These are phyloP conservation scores for Fraxinus americana DNA, from an alignment of 257 asterid genomes.

Conservation along the genomic window DNA sequence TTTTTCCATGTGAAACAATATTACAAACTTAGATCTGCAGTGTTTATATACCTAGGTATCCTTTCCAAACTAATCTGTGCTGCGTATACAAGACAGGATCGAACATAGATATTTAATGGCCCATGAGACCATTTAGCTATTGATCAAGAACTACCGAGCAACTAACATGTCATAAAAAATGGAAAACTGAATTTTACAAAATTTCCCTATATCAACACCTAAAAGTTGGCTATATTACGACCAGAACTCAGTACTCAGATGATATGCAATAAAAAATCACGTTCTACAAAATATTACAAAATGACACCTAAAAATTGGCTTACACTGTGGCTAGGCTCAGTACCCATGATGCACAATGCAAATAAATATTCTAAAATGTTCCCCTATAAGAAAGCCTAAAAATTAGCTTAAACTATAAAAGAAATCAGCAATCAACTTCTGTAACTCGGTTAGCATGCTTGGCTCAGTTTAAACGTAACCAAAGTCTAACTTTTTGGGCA, in stretches of 20 bases:
- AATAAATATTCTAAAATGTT: neutral
- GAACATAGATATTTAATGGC: neutral
- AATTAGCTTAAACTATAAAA: neutral
- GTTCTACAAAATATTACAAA: neutral
- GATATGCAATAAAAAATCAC: neutral
- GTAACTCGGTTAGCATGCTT: neutral
- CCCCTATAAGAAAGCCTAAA: neutral
- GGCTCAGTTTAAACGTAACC: neutral
- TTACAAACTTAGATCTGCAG: neutral
- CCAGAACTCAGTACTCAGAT: neutral
- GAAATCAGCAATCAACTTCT: neutral
- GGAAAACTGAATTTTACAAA: neutral
- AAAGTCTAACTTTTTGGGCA: neutral
- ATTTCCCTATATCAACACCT: neutral
- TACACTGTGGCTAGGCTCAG: neutral
- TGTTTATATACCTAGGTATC: neutral
- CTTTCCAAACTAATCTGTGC: neutral
- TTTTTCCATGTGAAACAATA: neutral
- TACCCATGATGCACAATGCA: neutral
- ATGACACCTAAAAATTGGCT: neutral
- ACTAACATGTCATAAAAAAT: neutral
- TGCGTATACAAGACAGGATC: neutral
- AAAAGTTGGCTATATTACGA: neutral
- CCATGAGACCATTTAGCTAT: neutral
- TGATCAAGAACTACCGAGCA: neutral